Conservation (phyloP, 192 early-diverging fungal species). For the Gamsiella multidivaricata region DNA sequence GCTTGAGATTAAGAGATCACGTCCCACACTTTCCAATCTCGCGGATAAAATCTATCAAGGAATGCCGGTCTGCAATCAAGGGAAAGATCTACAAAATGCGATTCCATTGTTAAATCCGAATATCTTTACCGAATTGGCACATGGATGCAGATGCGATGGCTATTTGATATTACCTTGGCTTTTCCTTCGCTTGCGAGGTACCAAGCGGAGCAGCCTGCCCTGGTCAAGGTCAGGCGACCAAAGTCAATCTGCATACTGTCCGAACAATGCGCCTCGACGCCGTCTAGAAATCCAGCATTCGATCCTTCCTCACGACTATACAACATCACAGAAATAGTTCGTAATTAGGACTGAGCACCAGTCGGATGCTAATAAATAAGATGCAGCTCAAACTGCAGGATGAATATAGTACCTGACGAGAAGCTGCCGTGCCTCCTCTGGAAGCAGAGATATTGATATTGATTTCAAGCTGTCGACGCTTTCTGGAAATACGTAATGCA, state of each 20-base stretch:
- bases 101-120: neutral
- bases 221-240: slow-evolving; percentile 15
- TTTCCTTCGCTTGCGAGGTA: slow-evolving; percentile 49
- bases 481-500: slow-evolving; percentile 20
- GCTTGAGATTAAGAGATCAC: neutral
- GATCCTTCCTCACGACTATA: slow-evolving; percentile 17
- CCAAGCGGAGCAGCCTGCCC: slow-evolving; percentile 45
- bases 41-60: slow-evolving; percentile 14
- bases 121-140: neutral
- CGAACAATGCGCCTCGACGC: slow-evolving; percentile 37
- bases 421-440: slow-evolving; percentile 24
- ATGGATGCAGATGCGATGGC: neutral
- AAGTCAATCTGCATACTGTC: slow-evolving; percentile 44
- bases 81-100: slow-evolving; percentile 21
- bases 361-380: too few relatives aligned
- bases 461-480: slow-evolving; percentile 1
- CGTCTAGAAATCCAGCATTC: slow-evolving; percentile 22
- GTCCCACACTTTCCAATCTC: slow-evolving; percentile 10
- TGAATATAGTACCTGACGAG: slow-evolving; percentile 31
- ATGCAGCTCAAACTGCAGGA: too few relatives aligned
- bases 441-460: slow-evolving; percentile 15
- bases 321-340: too few relatives aligned
- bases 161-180: slow-evolving; percentile 43
- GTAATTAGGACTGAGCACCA: too few relatives aligned
- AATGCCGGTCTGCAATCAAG: slow-evolving; percentile 14